Evolutionary conservation across 352 stramenopile genomes (phyloP).

Genomic region (Globisporangium irregulare): DNA sequence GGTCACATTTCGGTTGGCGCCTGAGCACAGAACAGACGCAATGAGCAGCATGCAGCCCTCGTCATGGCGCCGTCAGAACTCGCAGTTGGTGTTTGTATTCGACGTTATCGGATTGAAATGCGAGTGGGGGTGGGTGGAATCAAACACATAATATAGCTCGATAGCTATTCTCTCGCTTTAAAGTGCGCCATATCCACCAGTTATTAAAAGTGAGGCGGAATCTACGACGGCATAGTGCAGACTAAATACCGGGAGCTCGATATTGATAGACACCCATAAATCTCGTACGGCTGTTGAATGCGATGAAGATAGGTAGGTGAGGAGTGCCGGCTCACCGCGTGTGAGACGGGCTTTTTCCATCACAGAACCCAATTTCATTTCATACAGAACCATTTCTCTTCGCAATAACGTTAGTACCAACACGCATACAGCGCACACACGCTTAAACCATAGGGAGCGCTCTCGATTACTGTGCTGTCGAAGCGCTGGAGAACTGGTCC

Average conservation of each 20-base stretch:
- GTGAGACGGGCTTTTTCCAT: neutral
- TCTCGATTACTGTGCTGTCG: neutral
- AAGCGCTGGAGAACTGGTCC: conserved; percentile 7
- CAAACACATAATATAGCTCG: neutral
- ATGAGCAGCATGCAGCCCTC: neutral
- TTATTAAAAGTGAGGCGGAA: neutral
- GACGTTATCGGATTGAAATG: neutral
- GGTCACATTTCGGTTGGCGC: neutral
- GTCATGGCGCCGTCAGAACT: neutral
- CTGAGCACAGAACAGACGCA: neutral
- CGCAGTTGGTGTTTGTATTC: neutral
- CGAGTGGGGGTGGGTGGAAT: neutral
- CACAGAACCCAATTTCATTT: neutral
- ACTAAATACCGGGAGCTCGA: neutral
- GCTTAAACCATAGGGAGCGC: neutral
- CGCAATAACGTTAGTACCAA: neutral
- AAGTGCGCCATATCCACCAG: neutral
- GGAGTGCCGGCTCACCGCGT: neutral
- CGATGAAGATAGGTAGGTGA: too few species aligned
- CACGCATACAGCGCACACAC: too few species aligned
- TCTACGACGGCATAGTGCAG: neutral
- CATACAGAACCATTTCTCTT: neutral
- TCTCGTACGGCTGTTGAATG: neutral
- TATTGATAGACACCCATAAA: neutral
- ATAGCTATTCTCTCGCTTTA: neutral